Evolutionary conservation across 164 flowering plant species (phyloP), one percentile per base, ranked within the genome.

Genomic region (Brasenia schreberi): DNA sequence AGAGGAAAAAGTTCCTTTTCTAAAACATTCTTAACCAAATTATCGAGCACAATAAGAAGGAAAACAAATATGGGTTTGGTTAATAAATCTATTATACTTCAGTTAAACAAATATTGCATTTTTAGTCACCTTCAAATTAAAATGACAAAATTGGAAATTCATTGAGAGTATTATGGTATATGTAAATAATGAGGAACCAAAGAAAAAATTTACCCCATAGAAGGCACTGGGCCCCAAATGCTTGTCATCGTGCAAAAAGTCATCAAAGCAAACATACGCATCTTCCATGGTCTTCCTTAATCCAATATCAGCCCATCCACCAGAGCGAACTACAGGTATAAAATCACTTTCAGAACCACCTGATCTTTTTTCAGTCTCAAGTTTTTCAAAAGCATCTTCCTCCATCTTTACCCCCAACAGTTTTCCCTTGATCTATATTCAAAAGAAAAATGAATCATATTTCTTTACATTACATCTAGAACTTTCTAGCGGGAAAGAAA

Each of bases 231-330:
- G 96, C 6, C 59, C 56, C 14, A 73, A 67, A 72, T 69, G 79
- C 67, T 77, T 71, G 76, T 80, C 81, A 27, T 86, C 84, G 53
- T 42, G 60, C 70, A 70, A 64, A 65, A 88, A 79, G 76, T 87
- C 74, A 76, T 93, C 94, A 65, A 82, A 72, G 68, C 92, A 82
- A 61, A 89, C 72, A 75, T 83, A 84, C n/a, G 71, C 88, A 80
- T 91, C 98, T 77, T 92, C 98, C 96, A 90, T 90, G 77, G 68
- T 82, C 53, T 72, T 49, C 17, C 98, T 93, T 68, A 73, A 76
- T 44, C 98, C 98, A 68, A 88, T 81, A 64, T 92, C 98, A 19
- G 89, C 77, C 81, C 96, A 92, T 64, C 92, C 97, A 43, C 98
- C 98, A 65, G 98, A 94, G 44, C 98, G 96, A 65, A 94, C 80